Conservation (phyloP, 805 yeast species). For the Nakazawaea anatomiae region DNA sequence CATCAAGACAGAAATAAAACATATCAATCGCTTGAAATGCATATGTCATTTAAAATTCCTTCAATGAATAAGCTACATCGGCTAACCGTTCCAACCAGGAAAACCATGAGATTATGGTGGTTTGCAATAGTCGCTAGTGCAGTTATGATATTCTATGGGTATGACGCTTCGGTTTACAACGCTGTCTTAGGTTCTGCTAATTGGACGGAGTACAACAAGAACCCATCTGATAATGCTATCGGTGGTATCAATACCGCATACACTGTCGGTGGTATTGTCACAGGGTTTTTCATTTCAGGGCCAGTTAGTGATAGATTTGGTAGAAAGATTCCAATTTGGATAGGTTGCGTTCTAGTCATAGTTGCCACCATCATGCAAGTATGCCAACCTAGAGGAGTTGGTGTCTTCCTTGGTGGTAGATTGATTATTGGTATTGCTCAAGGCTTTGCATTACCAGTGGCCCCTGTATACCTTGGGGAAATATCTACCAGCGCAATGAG, state of each 20-base stretch:
- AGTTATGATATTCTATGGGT: slow-evolving; percentile 19
- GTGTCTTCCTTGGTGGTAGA: slow-evolving; percentile 27
- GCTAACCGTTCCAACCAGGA: background rate
- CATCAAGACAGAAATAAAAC: no score
- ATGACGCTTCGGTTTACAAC: slow-evolving; percentile 18
- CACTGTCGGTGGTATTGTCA: slow-evolving; percentile 16
- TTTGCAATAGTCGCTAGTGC: slow-evolving; percentile 15
- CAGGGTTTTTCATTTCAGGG: slow-evolving; percentile 17
- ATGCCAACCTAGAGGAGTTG: slow-evolving; percentile 13
- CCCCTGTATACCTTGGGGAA: slow-evolving; percentile 37
- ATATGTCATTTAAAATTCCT: background rate
- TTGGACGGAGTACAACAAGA: slow-evolving; percentile 15
- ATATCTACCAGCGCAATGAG: slow-evolving; percentile 34
- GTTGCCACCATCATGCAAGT: slow-evolving; percentile 14
- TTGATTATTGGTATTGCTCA: slow-evolving; percentile 36
- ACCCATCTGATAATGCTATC: slow-evolving; percentile 15
- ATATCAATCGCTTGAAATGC: background rate
- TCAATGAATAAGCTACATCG: background rate
- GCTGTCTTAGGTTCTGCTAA: slow-evolving; percentile 17
- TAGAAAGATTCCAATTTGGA: slow-evolving; percentile 13
- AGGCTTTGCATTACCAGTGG: slow-evolving; percentile 34
- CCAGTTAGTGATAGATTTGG: slow-evolving; percentile 14
- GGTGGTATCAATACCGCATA: slow-evolving; percentile 18
- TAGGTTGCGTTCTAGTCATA: slow-evolving; percentile 10
- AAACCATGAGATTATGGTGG: slow-evolving; percentile 12